Evolutionary conservation across 371 early-diverging fungal genomes (phyloP).

Genomic region (Mortierella sp.): DNA sequence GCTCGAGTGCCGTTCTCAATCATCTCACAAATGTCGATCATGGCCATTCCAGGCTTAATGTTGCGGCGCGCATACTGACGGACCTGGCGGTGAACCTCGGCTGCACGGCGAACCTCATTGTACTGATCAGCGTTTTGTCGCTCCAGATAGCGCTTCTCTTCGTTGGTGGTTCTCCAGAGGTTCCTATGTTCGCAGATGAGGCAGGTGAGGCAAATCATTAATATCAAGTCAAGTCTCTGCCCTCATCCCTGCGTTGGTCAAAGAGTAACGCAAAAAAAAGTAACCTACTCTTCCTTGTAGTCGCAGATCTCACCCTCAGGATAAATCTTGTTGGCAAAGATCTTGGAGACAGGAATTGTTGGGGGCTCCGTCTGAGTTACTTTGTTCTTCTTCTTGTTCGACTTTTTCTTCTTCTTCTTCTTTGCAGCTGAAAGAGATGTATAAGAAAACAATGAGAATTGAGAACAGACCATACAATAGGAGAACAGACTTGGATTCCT

Average conservation of each 20-base stretch:
- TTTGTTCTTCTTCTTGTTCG: slow-evolving; percentile 74
- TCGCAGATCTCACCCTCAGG: slow-evolving; percentile 80
- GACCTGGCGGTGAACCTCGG: slow-evolving; percentile 94
- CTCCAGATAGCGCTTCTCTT: slow-evolving; percentile 82
- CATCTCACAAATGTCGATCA: slow-evolving; percentile 93
- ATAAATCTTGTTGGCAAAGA: slow-evolving; percentile 74
- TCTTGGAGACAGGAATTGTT: slow-evolving; percentile 80
- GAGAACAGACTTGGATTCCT: not conserved
- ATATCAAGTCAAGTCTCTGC: not conserved
- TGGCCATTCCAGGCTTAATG: slow-evolving; percentile 96
- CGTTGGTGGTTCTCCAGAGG: slow-evolving; percentile 80
- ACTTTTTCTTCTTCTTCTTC: slow-evolving; percentile 78
- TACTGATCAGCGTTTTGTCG: slow-evolving; percentile 70
- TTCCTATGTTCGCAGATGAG: slow-evolving; percentile 59
- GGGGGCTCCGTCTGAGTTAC: slow-evolving; percentile 78
- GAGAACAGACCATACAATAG: not conserved
- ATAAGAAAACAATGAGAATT: not conserved
- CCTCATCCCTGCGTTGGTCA: not conserved
- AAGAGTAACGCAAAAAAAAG: not conserved
- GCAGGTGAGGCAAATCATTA: not conserved
- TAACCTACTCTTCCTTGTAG: slow-evolving; percentile 78
- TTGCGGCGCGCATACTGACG: slow-evolving; percentile 84
- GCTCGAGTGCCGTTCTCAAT: slow-evolving; percentile 97
- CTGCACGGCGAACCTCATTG: slow-evolving; percentile 88
- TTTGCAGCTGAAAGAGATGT: slow-evolving; percentile 38